Evolutionary conservation across 805 yeast species (phyloP), one percentile per base, ranked within the genome.

Genomic region (Grigorovia humatica): DNA sequence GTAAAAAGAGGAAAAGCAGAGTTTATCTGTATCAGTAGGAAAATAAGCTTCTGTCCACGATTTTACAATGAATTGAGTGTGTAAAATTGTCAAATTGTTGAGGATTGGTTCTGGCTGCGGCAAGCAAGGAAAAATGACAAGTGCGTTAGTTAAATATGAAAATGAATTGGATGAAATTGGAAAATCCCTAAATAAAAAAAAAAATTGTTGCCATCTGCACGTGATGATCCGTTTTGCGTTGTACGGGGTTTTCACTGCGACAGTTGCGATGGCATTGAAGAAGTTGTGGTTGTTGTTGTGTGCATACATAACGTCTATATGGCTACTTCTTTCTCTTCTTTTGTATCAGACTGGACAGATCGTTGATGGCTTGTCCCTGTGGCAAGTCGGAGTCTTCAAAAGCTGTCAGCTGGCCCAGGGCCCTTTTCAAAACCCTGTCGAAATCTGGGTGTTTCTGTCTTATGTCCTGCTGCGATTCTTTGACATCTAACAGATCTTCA

Each of bases 271-370:
- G n/a, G n/a, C n/a, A n/a, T n/a, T n/a, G n/a, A n/a, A n/a, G n/a
- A n/a, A n/a, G n/a, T n/a, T n/a, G n/a, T n/a, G n/a, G n/a, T n/a
- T n/a, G n/a, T n/a, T n/a, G n/a, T n/a, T n/a, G n/a, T n/a, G n/a
- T 23, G 6, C 27, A 23, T 23, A 23, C 27, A 23, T 23, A 23
- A 23, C 27, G 47, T 23, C 32, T 38, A 18, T 15, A 29, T 12
- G 32, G 20, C 47, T 55, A 48, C 50, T 52, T 55, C 20, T 49
- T 45, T 32, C 53, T 57, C 61, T 78, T 77, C 68, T 83, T 84
- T 61, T 78, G 80, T 9, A 82, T 85, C 73, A 79, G 72, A 4
- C 78, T 69, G 0, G 87, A 78, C 54, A 84, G 68, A 62, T 83
- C 88, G 58, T 83, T 82, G 9, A 82, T 80, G 8, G 68, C 43